Conservation (phyloP, 2,329 filamentous ascomycete genomes). For the Metarhizium rileyi region DNA sequence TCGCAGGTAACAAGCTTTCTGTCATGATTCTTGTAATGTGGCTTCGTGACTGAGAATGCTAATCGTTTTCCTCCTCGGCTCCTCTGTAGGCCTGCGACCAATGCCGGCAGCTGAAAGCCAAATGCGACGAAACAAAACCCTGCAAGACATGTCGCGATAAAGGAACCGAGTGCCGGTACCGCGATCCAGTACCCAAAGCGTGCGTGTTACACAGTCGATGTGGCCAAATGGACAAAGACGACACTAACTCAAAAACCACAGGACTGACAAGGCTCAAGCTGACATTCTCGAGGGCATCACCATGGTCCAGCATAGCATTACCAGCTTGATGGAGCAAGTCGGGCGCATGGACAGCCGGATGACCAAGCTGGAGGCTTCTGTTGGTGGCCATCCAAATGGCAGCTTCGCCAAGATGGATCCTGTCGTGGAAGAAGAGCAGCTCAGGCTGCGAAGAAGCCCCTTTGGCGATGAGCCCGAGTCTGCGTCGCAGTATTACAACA, state of each 20-base stretch:
- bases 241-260: constrained; percentile 16
- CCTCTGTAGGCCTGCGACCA: constrained; percentile 70
- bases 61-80: constrained; percentile 5
- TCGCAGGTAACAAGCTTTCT: constrained; percentile 41
- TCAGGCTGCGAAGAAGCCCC: constrained; percentile 15
- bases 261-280: constrained; percentile 49
- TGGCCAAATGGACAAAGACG: background rate
- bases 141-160: constrained; percentile 87
- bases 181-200: constrained; percentile 87
- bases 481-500: constrained; percentile 10
- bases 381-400: constrained; percentile 13
- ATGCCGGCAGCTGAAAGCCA: constrained; percentile 79
- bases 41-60: constrained; percentile 1
- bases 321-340: constrained; percentile 26
- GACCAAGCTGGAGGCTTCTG: constrained; percentile 23
- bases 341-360: constrained; percentile 28
- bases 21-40: background rate
- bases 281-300: constrained; percentile 50
- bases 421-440: constrained; percentile 19
- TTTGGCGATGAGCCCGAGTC: constrained; percentile 8
- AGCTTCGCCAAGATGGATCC: constrained; percentile 18
- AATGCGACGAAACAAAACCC: constrained; percentile 80
- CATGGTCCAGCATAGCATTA: constrained; percentile 29
- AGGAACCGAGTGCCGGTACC: constrained; percentile 72
- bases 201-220: constrained; percentile 27